A percentile compares a stretch with the other conserved stretches of the same genome.
phyloP scores from a whole-genome alignment of 306 rosid species.

The Rosa multiflora region DNA sequence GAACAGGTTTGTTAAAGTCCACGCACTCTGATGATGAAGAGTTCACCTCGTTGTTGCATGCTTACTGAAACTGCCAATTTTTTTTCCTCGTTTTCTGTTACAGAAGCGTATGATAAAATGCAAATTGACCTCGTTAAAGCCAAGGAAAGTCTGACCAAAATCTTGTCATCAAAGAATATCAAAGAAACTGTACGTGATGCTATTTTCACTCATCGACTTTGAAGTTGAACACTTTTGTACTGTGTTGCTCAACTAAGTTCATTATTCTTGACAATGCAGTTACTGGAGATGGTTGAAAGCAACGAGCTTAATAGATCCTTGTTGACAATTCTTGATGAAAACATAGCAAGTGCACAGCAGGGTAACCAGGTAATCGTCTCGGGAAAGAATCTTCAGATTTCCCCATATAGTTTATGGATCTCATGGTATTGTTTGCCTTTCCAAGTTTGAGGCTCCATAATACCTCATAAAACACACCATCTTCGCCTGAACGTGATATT shows the following conservation, averaged over 20 bases:
- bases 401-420: conserved; percentile 7
- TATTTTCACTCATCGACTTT: conserved; percentile 23
- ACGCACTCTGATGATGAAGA: background rate
- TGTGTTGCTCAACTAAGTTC: conserved; percentile 11
- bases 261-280: conserved; percentile 44
- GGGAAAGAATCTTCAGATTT: conserved; percentile 12
- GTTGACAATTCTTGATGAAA: conserved; percentile 87
- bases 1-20: conserved; percentile 56
- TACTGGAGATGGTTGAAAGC: conserved; percentile 75
- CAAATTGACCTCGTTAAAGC: conserved; percentile 72
- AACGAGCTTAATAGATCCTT: conserved; percentile 78
- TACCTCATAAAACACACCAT: background rate
- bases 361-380: conserved; percentile 64
- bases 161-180: conserved; percentile 80
- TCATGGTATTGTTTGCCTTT: conserved; percentile 7
- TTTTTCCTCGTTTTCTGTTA: conserved; percentile 17
- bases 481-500: background rate
- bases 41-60: conserved; percentile 9
- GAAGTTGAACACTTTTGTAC: background rate
- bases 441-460: conserved; percentile 3
- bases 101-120: conserved; percentile 96
- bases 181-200: conserved; percentile 73
- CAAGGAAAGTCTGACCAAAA: conserved; percentile 60
- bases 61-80: conserved; percentile 13
- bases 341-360: conserved; percentile 73